Base-by-base conservation (phyloP, 352 stramenopile species). In the Globisporangium megalacanthum region DNA sequence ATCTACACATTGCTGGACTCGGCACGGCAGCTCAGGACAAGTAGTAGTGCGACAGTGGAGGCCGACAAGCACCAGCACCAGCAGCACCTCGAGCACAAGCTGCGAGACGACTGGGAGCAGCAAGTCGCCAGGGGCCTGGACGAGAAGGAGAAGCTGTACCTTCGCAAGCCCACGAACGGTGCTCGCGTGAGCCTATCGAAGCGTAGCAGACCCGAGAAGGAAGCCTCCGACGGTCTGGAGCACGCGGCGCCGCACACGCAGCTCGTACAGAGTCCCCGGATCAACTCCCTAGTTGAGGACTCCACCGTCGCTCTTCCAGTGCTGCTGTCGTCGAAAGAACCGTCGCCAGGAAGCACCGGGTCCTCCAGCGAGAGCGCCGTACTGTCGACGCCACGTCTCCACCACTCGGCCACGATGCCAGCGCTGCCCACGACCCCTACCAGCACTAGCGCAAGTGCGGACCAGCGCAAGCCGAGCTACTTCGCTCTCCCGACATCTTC, bases 1-100 rank as follows among this genome's bases (percentile, higher is more conserved):
- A 76, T 97, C 29, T 97, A 98, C 73, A 65, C 72, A 29, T 64
- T 95, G 44, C 68, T 98, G 19, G 87, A 95, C 59, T 70, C 80
- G 22, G 79, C 84, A 2, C 68, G 91, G 2, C 64, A 77, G 36
- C 57, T 80, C 49, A 46, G 62, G 6, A 60, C 61, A 3, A 61
- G 52, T 0, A 31, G 9, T 6, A 65, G 56, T 54, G 65, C 48
- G 33, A 70, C 59, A 36, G 60, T 62, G 54, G 69, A 58, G 56
- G 65, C 63, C 53, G 68, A 48, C 46, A 69, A 49, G 33, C 62
- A 59, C 47, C 67, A 65, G 33, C 53, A 49, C 14, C 53, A 60
- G 8, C 49, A 68, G 10, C 52, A 52, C 17, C n/a, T 49, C 44
- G 15, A 49, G 19, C 64, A 29, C 25, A 50, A 22, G 39, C 78